These are phyloP conservation scores for Setaria italica DNA, from an alignment of 202 grass and related monocot species.

Conservation along the genomic window DNA sequence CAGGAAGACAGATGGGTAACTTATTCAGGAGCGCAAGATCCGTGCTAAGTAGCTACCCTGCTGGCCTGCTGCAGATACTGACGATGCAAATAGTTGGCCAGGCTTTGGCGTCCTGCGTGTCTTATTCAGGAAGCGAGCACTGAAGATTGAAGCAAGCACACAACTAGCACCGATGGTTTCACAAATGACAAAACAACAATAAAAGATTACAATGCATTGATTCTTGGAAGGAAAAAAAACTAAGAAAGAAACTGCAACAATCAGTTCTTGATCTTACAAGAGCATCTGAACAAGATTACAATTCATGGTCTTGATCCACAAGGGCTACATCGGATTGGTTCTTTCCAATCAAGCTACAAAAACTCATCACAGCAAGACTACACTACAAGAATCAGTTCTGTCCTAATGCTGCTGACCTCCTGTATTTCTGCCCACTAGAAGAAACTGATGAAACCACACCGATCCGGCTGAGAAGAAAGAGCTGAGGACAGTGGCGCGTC, in stretches of 20 bases:
- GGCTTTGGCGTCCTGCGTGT: background rate
- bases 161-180: background rate
- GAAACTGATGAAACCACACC: background rate
- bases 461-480: background rate
- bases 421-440: background rate
- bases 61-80: background rate
- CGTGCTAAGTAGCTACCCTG: background rate
- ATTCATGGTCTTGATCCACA: background rate
- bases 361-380: background rate
- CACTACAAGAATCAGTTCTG: background rate
- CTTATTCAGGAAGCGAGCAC: background rate
- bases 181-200: background rate
- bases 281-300: background rate
- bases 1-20: background rate
- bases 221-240: background rate
- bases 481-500: background rate
- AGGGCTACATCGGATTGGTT: background rate
- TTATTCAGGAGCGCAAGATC: background rate
- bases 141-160: background rate
- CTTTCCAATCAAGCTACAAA: background rate
- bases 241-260: background rate
- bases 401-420: background rate
- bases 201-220: background rate
- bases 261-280: background rate
- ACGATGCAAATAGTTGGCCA: background rate